Evolutionary conservation across 495 filamentous ascomycete genomes (phyloP), one percentile per base, ranked within the genome.

Genomic region (Clavariopsis aquatica): DNA sequence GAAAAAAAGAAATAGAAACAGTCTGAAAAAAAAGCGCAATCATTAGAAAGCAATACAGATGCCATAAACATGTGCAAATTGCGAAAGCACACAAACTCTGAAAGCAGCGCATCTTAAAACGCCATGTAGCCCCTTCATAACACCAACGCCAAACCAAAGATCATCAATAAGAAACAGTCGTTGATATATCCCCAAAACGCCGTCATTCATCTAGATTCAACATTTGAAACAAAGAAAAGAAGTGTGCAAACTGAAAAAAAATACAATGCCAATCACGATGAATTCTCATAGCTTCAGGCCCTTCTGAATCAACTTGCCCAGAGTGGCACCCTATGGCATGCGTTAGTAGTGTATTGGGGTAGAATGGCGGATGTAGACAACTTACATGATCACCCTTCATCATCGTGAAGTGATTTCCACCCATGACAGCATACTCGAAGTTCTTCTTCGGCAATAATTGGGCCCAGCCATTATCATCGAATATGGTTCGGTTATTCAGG

Each of bases 381-480:
- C 80, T 73, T 73, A 85, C 83, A 62, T 79, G 62, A 24, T 82
- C 76, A 60, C 79, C 81, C 60, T 83, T 83, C 83, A 90, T 88
- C 87, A 89, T 89, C 0, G 82, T 84, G 73, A 89, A 89, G 72
- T 90, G 87, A 62, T 89, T 87, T 7, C 86, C 87, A 1, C 80
- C 78, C 82, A 88, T 87, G 66, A 85, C 83, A 24, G 76, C 71
- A 68, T 81, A 85, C 19, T 69, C 70, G 68, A 92, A 83, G 72
- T 90, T 90, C 60, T 84, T 74, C 13, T 76, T 62, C 34, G 87
- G 87, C 26, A 91, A 76, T 22, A 89, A 85, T 57, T 89, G 85
- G 62, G 89, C 89, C 91, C 91, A 96, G 41, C 85, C 81, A 74
- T 92, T 90, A 45, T 87, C 84, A 12, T 87, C 86, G 62, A 96